Conservation (phyloP, 202 grass and related monocot species). For the Hordeum pubiflorum region DNA sequence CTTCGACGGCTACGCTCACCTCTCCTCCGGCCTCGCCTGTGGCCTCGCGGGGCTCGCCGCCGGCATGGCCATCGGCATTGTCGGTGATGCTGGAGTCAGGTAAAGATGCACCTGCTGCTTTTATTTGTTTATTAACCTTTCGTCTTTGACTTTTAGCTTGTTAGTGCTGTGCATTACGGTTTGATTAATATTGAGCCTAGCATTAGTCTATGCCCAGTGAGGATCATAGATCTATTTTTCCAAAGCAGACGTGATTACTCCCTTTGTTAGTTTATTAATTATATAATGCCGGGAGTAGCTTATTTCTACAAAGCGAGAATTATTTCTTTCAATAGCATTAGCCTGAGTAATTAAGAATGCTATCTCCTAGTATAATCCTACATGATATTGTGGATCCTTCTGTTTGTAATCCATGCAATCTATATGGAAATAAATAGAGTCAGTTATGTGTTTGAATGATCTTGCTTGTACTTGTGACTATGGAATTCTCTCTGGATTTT, state of each 20-base stretch:
- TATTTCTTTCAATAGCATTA: background rate
- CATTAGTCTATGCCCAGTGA: background rate
- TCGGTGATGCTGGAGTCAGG: conserved; percentile 96
- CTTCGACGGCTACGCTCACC: conserved; percentile 89
- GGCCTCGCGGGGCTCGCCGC: conserved; percentile 86
- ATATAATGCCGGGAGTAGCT: background rate
- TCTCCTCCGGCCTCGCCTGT: conserved; percentile 77
- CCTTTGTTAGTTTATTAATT: background rate
- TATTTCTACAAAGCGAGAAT: background rate
- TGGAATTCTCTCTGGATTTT: background rate
- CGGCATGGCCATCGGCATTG: conserved; percentile 96
- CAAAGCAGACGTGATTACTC: background rate
- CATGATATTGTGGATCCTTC: background rate
- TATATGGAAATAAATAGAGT: background rate
- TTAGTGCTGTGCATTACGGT: background rate
- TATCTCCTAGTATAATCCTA: background rate
- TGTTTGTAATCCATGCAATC: background rate
- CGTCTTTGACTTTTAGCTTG: background rate
- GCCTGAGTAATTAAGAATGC: background rate
- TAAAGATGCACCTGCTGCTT: background rate
- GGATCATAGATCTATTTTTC: background rate
- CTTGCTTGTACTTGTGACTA: background rate
- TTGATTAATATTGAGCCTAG: background rate
- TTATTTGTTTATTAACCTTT: background rate
- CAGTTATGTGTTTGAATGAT: background rate